phyloP scores from a whole-genome alignment of 1,284 basidiomycete genomes.

The Neonothopanus nambi region DNA sequence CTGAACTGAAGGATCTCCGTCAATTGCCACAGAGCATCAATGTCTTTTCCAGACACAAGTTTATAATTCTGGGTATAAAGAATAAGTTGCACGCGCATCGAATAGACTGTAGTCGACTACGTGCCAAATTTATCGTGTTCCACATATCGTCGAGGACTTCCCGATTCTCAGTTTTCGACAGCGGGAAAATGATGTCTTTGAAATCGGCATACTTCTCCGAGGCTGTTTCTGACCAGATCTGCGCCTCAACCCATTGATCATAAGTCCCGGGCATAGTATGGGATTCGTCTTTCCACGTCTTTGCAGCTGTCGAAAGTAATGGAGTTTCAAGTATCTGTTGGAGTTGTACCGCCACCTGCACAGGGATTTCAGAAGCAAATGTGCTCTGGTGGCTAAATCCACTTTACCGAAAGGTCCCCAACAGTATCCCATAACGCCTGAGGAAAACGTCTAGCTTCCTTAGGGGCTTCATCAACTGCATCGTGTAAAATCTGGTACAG shows the following conservation, averaged over 20 bases:
- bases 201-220: slow-evolving; percentile 49
- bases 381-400: not conserved
- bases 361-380: not conserved
- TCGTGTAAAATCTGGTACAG: slow-evolving; percentile 67
- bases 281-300: slow-evolving; percentile 46
- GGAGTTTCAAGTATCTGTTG: slow-evolving; percentile 62
- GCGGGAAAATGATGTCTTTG: slow-evolving; percentile 57
- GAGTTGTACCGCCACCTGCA: slow-evolving; percentile 60
- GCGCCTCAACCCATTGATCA: slow-evolving; percentile 65
- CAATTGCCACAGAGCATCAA: slow-evolving; percentile 67
- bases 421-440: slow-evolving; percentile 76
- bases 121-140: slow-evolving; percentile 59
- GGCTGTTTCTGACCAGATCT: slow-evolving; percentile 58
- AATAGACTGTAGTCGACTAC: slow-evolving; percentile 20
- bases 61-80: slow-evolving; percentile 54
- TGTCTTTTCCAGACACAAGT: slow-evolving; percentile 45
- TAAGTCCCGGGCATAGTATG: slow-evolving; percentile 58
- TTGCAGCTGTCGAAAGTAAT: slow-evolving; percentile 51
- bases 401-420: slow-evolving; percentile 70
- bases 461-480: slow-evolving; percentile 66
- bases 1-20: slow-evolving; percentile 48
- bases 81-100: slow-evolving; percentile 5
- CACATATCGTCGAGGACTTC: slow-evolving; percentile 60
- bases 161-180: slow-evolving; percentile 53
- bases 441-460: slow-evolving; percentile 70